These are phyloP conservation scores for Suhomyces guaymorum DNA, from an alignment of 1,139 yeast genomes.

Conservation along the genomic window DNA sequence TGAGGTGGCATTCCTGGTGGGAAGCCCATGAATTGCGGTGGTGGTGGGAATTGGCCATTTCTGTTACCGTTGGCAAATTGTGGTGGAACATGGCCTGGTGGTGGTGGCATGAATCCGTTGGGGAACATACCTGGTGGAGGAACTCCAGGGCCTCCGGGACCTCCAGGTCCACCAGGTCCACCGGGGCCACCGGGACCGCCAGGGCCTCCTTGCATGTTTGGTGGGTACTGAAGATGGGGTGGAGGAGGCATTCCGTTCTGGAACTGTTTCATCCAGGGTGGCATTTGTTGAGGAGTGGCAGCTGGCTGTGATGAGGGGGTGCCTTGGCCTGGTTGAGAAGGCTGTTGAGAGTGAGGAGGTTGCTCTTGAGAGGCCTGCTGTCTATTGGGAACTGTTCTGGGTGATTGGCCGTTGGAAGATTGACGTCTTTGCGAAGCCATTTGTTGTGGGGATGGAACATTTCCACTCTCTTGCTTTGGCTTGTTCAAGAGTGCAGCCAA, in stretches of 20 bases:
- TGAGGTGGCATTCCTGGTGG: constrained; percentile 28
- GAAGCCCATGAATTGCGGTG: constrained; percentile 26
- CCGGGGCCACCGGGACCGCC: constrained; percentile 5
- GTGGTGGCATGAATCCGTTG: constrained; percentile 29
- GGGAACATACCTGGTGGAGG: constrained; percentile 34
- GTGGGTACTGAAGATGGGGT: constrained; percentile 14
- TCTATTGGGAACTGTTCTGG: no score
- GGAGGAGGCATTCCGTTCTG: constrained; percentile 15
- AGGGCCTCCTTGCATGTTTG: constrained; percentile 15
- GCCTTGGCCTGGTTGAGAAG: background rate
- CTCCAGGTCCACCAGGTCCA: constrained; percentile 4
- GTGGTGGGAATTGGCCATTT: constrained; percentile 22
- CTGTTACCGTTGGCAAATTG: constrained; percentile 21
- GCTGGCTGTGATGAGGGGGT: no score
- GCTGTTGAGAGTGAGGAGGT: constrained; percentile 7
- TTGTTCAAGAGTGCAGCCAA: constrained; percentile 9
- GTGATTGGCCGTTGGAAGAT: background rate
- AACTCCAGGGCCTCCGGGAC: constrained; percentile 3
- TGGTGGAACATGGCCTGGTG: constrained; percentile 29
- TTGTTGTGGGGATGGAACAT: background rate
- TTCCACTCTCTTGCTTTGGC: background rate
- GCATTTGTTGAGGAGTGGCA: constrained; percentile 16
- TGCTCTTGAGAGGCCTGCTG: constrained; percentile 10
- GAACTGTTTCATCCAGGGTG: constrained; percentile 32
- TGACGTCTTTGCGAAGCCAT: constrained; percentile 5